phyloP scores from a whole-genome alignment of 1,284 basidiomycete genomes.

The Ustilago shanxiensis region DNA sequence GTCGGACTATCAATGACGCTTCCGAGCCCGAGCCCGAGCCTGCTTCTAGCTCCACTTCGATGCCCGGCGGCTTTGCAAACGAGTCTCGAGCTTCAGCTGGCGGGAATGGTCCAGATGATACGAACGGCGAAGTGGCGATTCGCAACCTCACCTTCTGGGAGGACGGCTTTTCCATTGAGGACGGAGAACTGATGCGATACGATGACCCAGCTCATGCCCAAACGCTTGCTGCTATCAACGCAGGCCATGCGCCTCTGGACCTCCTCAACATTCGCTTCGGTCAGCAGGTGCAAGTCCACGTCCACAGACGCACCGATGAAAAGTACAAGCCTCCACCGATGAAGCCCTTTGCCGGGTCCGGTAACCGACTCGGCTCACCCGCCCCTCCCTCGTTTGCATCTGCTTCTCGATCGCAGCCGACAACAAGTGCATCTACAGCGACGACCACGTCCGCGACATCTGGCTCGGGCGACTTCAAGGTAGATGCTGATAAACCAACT shows the following conservation, averaged over 20 bases:
- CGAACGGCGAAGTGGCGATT: constrained; percentile 74
- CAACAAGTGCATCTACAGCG: constrained; percentile 64
- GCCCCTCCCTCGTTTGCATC: constrained; percentile 50
- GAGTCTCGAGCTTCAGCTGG: constrained; percentile 2
- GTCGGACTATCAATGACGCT: constrained; percentile 51
- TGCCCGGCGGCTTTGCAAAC: constrained; percentile 37
- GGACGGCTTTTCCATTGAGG: constrained; percentile 92
- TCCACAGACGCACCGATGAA: constrained; percentile 81
- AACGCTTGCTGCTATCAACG: constrained; percentile 82
- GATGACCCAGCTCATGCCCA: constrained; percentile 83
- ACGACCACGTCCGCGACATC: constrained; percentile 43
- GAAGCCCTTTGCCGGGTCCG: constrained; percentile 80
- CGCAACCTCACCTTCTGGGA: constrained; percentile 92
- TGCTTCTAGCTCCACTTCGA: constrained; percentile 24
- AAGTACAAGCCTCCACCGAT: constrained; percentile 77
- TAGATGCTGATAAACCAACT: constrained; percentile 83
- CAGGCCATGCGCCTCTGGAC: constrained; percentile 83
- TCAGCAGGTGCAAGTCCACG: constrained; percentile 87
- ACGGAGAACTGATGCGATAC: constrained; percentile 86
- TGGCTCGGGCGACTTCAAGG: constrained; percentile 75
- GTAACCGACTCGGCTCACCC: constrained; percentile 81
- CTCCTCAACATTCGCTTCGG: constrained; percentile 82
- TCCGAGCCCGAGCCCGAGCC: constrained; percentile 29
- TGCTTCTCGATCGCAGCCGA: constrained; percentile 49
- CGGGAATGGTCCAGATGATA: constrained; percentile 72